phyloP scores from a whole-genome alignment of 257 asterid genomes.

The Przewalskia tangutica region DNA sequence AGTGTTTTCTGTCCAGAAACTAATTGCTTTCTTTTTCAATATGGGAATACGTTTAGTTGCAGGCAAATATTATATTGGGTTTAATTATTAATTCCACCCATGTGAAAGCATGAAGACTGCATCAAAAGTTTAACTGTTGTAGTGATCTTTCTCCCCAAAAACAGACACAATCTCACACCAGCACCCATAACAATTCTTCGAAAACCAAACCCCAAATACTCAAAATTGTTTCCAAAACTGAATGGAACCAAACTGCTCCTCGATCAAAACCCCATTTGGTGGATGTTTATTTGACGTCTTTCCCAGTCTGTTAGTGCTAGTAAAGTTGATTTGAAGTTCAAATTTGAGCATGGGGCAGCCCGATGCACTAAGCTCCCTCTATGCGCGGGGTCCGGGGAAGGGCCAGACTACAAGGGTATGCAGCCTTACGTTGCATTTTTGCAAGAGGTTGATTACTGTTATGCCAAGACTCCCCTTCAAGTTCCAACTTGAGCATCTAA shows the following conservation, averaged over 20 bases:
- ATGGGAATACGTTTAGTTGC: too few species aligned
- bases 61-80: neutral
- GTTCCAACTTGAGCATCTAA: neutral
- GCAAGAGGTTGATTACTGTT: too few species aligned
- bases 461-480: too few species aligned
- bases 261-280: neutral
- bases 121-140: neutral
- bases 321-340: neutral
- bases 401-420: too few species aligned
- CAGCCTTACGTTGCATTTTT: too few species aligned
- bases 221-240: neutral
- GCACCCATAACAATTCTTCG: neutral
- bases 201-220: neutral
- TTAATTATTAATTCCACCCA: neutral
- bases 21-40: too few species aligned
- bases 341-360: too few species aligned
- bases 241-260: neutral
- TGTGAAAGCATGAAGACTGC: neutral
- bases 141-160: neutral
- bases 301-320: neutral
- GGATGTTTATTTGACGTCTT: neutral
- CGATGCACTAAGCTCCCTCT: too few species aligned
- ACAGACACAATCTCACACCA: neutral
- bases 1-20: too few species aligned
- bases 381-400: too few species aligned